phyloP scores from a whole-genome alignment of 306 rosid genomes.

The Carpinus viminea region DNA sequence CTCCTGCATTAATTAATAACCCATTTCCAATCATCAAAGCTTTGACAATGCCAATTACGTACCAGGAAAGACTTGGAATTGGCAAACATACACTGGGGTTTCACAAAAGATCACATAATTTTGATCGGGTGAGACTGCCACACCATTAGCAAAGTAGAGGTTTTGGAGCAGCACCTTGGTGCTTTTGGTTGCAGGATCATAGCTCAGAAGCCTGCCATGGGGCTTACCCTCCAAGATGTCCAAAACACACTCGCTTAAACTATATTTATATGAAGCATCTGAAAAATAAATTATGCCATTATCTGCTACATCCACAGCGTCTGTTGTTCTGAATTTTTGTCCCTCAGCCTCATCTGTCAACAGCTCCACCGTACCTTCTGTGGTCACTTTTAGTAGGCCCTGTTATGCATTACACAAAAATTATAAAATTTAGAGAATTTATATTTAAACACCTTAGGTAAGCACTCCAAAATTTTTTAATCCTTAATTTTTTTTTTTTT shows the following conservation, averaged over 20 bases:
- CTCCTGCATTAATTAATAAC: constrained; percentile 33
- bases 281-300: constrained; percentile 66
- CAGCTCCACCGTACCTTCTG: constrained; percentile 39
- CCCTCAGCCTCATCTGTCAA: constrained; percentile 45
- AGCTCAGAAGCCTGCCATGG: constrained; percentile 63
- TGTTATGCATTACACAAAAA: neutral
- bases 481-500: too few relatives aligned
- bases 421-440: too few relatives aligned
- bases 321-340: constrained; percentile 45
- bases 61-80: neutral
- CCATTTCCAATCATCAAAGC: constrained; percentile 13
- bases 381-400: constrained; percentile 62
- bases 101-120: constrained; percentile 38
- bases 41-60: neutral
- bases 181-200: constrained; percentile 45
- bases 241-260: neutral
- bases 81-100: constrained; percentile 25
- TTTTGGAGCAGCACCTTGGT: constrained; percentile 46
- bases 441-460: too few relatives aligned
- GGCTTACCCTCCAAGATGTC: constrained; percentile 61
- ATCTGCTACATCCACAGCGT: constrained; percentile 54
- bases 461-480: too few relatives aligned
- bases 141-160: constrained; percentile 69
- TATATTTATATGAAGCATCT: constrained; percentile 63
- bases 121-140: constrained; percentile 61